Base-by-base conservation (phyloP, 805 yeast species). In the Priceomyces medius region DNA sequence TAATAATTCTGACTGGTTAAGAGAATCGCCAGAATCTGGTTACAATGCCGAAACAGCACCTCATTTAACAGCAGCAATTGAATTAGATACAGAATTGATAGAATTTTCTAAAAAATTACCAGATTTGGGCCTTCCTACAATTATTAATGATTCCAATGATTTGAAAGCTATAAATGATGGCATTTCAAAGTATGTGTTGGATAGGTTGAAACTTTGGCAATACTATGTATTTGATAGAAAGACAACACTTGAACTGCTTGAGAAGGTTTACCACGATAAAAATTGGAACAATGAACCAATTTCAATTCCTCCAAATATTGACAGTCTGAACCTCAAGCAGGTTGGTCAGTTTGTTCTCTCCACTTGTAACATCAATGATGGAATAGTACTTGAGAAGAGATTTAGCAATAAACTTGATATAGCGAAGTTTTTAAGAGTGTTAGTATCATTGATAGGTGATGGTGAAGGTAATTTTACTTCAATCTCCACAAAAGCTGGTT, bases 21-120 rank as follows among this genome's bases (percentile, higher is more conserved):
- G 77, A 32, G 85, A 82, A 2, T 89, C 87, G 51, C 97, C 98
- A 0, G 97, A 90, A 17, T 80, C 86, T 2, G 98, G 98, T 7
- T 91, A 91, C 64, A 86, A 88, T 44, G 74, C 74, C 19, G 76
- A 75, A 38, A 90, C 97, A 2, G 95, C 97, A 2, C 97, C 98
- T 4, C 97, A 91, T 64, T 73, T 91, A 47, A 71, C 59, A 10
- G 66, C 95, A 3, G 97, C 98, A 1, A 83, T 89, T 31, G 97
- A 83, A 53, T 74, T 91, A 42, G 99, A 91, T 60, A 70, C 64
- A 13, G 69, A 73, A n/a, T 68, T 90, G 36, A 58, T 83, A 14
- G 76, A 81, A 13, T 88, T 83, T 51, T 85, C 96, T 31, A 58
- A 59, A 3, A 62, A 74, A 3, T 69, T 91, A 66, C 66, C 62